phyloP scores from a whole-genome alignment of 441 rosid species.

The Gossypium davidsonii region DNA sequence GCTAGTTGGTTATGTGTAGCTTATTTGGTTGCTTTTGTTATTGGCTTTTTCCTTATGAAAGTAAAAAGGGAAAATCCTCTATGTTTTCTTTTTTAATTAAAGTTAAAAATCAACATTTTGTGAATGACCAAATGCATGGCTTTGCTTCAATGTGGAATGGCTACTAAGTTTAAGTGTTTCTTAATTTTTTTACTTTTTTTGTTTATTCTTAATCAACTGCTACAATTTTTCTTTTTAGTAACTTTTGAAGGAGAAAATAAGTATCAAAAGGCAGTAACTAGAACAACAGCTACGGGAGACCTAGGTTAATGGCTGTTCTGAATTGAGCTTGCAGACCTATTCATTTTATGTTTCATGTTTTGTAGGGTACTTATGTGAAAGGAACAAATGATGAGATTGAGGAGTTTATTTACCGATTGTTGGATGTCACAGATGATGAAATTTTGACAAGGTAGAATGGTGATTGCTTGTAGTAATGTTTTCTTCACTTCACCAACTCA shows the following conservation, averaged over 20 bases:
- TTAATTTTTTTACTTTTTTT: neutral
- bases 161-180: neutral
- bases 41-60: neutral
- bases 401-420: slow-evolving; percentile 62
- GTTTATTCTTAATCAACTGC: neutral
- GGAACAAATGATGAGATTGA: slow-evolving; percentile 78
- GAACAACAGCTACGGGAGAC: neutral
- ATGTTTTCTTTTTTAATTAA: neutral
- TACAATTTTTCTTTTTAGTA: neutral
- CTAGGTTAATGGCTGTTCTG: neutral
- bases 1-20: neutral
- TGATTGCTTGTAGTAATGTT: neutral
- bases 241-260: neutral
- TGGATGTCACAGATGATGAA: slow-evolving; percentile 61
- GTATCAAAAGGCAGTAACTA: neutral
- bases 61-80: neutral
- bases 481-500: neutral
- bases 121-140: neutral
- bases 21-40: neutral
- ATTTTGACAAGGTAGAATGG: slow-evolving; percentile 45
- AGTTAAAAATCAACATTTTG: neutral
- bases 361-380: slow-evolving; percentile 72
- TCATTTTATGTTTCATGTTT: neutral
- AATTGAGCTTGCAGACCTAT: neutral
- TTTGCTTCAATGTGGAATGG: neutral